These are phyloP conservation scores for Hemerocallis citrina DNA, from an alignment of 106 monocot species.

Conservation along the genomic window DNA sequence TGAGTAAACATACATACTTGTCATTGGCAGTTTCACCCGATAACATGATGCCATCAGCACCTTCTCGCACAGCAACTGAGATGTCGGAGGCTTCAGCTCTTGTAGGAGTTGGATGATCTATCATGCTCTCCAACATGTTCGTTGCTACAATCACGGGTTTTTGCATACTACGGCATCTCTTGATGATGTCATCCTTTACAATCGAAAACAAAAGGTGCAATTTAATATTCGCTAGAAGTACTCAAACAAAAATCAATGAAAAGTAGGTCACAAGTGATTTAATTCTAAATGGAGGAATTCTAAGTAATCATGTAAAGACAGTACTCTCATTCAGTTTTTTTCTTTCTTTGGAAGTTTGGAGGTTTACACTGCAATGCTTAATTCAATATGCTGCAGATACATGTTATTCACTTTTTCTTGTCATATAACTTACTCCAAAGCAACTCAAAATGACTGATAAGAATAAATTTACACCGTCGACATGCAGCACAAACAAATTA, in stretches of 20 bases:
- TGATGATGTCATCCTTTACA: constrained; percentile 72
- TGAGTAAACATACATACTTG: constrained; percentile 53
- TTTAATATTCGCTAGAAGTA: neutral
- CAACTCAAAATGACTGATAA: no score
- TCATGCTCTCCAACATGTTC: constrained; percentile 98
- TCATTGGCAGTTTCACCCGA: constrained; percentile 98
- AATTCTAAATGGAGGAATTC: neutral
- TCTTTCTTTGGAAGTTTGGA: neutral
- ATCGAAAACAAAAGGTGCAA: neutral
- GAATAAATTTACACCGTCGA: no score
- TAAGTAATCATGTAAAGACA: neutral
- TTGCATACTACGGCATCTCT: constrained; percentile 71
- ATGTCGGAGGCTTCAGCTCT: constrained; percentile 95
- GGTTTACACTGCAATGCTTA: no score
- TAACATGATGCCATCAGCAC: constrained; percentile 87
- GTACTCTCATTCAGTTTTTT: neutral
- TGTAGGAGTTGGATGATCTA: constrained; percentile 90
- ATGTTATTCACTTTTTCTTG: no score
- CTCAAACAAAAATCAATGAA: neutral
- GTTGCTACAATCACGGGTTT: constrained; percentile 94
- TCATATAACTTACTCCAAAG: no score
- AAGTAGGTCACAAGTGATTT: neutral
- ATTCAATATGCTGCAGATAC: no score
- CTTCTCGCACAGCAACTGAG: constrained; percentile 87
- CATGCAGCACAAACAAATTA: no score